A percentile compares a stretch with the other conserved stretches of the same genome.
phyloP scores from a whole-genome alignment of 2,329 filamentous ascomycete genomes.

The Fusarium cicatricum region DNA sequence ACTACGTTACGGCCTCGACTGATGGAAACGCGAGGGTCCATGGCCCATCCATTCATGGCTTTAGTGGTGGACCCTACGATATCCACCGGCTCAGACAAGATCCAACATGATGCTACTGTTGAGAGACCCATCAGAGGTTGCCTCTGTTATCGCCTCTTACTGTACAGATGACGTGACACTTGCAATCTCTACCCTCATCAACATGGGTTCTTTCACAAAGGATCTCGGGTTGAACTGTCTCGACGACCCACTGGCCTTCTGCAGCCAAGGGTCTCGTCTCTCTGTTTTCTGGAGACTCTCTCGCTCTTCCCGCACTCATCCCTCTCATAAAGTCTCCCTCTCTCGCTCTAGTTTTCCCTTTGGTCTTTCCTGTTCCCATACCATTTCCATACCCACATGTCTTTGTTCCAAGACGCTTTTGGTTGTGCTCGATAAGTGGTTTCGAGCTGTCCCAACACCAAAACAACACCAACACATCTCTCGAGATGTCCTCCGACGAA shows the following conservation, averaged over 20 bases:
- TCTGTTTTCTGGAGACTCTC: background rate
- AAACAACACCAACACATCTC: slow-evolving; percentile 6
- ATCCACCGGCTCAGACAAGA: slow-evolving; percentile 25
- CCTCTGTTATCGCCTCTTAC: background rate
- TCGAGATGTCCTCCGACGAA: slow-evolving; percentile 31
- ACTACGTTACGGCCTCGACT: slow-evolving; percentile 11
- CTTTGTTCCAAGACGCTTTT: slow-evolving; percentile 9
- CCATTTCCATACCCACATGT: slow-evolving; percentile 10
- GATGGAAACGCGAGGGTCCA: background rate
- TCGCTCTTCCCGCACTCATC: slow-evolving; percentile 6
- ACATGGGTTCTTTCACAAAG: slow-evolving; percentile 7
- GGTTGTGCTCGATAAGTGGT: slow-evolving; percentile 15
- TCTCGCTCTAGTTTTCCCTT: background rate
- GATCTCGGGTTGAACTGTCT: background rate
- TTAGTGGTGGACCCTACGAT: slow-evolving; percentile 27
- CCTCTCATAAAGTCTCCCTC: slow-evolving; percentile 16
- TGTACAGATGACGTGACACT: slow-evolving; percentile 30
- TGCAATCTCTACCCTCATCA: background rate
- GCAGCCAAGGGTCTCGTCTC: slow-evolving; percentile 3
- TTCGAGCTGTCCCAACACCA: background rate
- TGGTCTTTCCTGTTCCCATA: background rate
- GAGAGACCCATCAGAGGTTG: slow-evolving; percentile 6
- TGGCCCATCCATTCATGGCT: slow-evolving; percentile 5
- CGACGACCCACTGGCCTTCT: slow-evolving; percentile 22
- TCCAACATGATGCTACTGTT: background rate